phyloP scores from a whole-genome alignment of 306 rosid species.

The Pachyrhizus erosus region DNA sequence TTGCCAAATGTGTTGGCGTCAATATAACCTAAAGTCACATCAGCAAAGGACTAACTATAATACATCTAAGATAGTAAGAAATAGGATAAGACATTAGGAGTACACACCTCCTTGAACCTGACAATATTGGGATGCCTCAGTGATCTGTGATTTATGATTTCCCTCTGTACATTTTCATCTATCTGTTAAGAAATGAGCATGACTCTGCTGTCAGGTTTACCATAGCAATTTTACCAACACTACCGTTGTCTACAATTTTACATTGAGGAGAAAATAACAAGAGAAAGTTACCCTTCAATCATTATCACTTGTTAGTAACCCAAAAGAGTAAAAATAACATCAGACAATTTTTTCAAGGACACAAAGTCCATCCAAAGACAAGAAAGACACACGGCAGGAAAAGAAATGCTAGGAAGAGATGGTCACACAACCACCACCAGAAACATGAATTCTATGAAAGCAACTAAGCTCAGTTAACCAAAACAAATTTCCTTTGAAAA shows the following conservation, averaged over 20 bases:
- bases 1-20: constrained; percentile 89
- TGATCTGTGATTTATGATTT: constrained; percentile 93
- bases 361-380: neutral
- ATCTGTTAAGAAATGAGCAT: constrained; percentile 63
- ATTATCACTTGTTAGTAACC: neutral
- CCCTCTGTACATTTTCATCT: constrained; percentile 97
- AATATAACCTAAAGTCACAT: constrained; percentile 71
- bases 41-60: constrained; percentile 20
- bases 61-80: constrained; percentile 27
- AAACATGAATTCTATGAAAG: constrained; percentile 7
- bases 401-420: neutral
- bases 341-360: neutral
- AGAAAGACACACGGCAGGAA: neutral
- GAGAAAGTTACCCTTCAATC: neutral
- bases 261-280: neutral
- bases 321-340: neutral
- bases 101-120: constrained; percentile 88
- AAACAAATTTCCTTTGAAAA: neutral
- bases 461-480: neutral
- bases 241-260: neutral
- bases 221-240: constrained; percentile 8
- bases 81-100: constrained; percentile 9
- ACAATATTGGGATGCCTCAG: constrained; percentile 97
- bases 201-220: neutral
- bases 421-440: neutral